Evolutionary conservation across 768 basidiomycete genomes (phyloP), one percentile per base, ranked within the genome.

Genomic region (Mycena maculata): DNA sequence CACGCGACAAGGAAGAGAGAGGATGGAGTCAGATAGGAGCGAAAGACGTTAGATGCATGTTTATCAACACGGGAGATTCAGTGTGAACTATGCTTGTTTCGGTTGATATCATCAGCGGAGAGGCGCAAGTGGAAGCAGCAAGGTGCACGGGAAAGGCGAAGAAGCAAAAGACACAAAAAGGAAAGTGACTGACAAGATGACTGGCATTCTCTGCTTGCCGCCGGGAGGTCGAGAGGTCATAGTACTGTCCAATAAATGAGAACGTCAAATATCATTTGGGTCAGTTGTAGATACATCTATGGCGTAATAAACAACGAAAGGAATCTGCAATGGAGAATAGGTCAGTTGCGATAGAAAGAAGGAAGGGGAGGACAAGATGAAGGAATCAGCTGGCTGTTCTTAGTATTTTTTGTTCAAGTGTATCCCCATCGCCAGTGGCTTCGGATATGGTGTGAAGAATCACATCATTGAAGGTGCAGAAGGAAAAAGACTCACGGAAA

Each of bases 201-300:
- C n/a, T n/a, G n/a, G n/a, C 96, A 98, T 98, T 84, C 90, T 88
- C 83, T 96, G 89, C 86, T 98, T 98, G 81, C 95, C 96, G 69
- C 93, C 93, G 53, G 92, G 92, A 65, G 92, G 87, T 67, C n/a
- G n/a, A n/a, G n/a, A n/a, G n/a, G n/a, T n/a, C n/a, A n/a, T n/a
- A n/a, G n/a, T n/a, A n/a, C n/a, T n/a, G n/a, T n/a, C n/a, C n/a
- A n/a, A n/a, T n/a, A n/a, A n/a, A n/a, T n/a, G n/a, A n/a, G n/a
- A n/a, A n/a, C n/a, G n/a, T n/a, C n/a, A n/a, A n/a, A n/a, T n/a
- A n/a, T n/a, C n/a, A n/a, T n/a, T n/a, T n/a, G n/a, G n/a, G n/a
- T n/a, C n/a, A n/a, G n/a, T n/a, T n/a, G n/a, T n/a, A n/a, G n/a
- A n/a, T n/a, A n/a, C n/a, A 33, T 18, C 11, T 42, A 42, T 18